Percentiles rank a stretch among this genome's conserved stretches.
Evolutionary conservation across 768 basidiomycete genomes (phyloP).

Genomic region (Lactarius quietus): DNA sequence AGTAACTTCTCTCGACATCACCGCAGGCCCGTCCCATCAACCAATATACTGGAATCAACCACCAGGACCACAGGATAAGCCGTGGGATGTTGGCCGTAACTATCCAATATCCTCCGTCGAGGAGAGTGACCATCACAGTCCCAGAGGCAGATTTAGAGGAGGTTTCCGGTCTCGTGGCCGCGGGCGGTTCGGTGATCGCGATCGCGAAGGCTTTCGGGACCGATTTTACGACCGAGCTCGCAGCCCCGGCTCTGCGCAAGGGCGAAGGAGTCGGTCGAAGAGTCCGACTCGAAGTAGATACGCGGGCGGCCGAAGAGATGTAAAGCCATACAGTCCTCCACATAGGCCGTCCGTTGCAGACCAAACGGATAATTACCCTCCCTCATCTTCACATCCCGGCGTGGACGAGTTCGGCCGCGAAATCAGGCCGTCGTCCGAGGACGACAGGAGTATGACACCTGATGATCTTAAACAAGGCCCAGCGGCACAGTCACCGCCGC

Average conservation of each 20-base stretch:
- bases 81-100: constrained; percentile 53
- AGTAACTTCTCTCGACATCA: constrained; percentile 1
- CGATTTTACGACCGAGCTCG: constrained; percentile 40
- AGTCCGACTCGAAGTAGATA: constrained; percentile 62
- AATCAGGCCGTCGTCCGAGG: constrained; percentile 55
- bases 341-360: constrained; percentile 27
- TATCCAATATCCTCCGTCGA: constrained; percentile 46
- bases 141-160: constrained; percentile 53
- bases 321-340: constrained; percentile 60
- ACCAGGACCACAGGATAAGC: constrained; percentile 38
- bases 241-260: constrained; percentile 38
- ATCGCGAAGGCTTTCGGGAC: constrained; percentile 42
- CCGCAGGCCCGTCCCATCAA: constrained; percentile 16
- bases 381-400: constrained; percentile 34
- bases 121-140: constrained; percentile 49
- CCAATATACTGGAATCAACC: constrained; percentile 13
- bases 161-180: constrained; percentile 58
- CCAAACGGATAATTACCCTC: constrained; percentile 20
- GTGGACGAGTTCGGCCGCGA: constrained; percentile 90
- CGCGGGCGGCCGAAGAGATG: constrained; percentile 41
- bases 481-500: constrained; percentile 23
- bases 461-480: constrained; percentile 18
- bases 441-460: constrained; percentile 13
- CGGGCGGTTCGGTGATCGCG: constrained; percentile 56
- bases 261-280: constrained; percentile 63